Base-by-base conservation (phyloP, 768 basidiomycete species). In the Boletus eberwhitei region DNA sequence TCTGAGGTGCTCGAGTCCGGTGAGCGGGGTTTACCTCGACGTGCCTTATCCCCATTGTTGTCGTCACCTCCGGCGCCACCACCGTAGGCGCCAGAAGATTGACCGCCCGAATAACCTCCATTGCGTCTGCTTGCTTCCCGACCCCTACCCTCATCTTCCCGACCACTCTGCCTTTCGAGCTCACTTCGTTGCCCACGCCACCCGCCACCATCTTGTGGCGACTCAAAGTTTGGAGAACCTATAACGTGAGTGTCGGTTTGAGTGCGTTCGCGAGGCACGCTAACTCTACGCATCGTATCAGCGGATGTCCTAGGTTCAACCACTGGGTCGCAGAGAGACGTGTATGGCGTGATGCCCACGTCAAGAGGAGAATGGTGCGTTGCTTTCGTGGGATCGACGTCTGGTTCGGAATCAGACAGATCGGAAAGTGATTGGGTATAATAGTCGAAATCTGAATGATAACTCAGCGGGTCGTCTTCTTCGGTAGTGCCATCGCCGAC, bases 241-340 rank as follows among this genome's bases (percentile, higher is more conserved):
- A 44, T 36, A 39, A 19, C 5, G 26, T 13, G 53, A 24, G 40
- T 11, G 40, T 36, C 26, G 11, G 38, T 21, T 31, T 37, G 58
- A 12, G 38, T 16, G 37, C 5, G 55, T 32, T 61, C 29, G 14
- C 37, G 44, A 31, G 54, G 52, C 0, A 36, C 31, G 34, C 41
- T 52, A 12, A 41, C 13, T 41, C 32, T 54, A 26, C 45, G 64
- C 69, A 71, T 70, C 0, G 64, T 59, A 38, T 73, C 79, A 26
- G 71, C 71, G 31, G 80, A 78, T 14, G 77, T 75, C n/a, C 75
- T 73, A n/a, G 79, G 73, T 55, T 77, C 66, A 21, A 71, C 62
- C 22, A 48, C 60, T 8, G 63, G 55, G 51, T 58, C 47, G 59
- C 61, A 57, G 48, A 68, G 34, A 41, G 70, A 67, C 12, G 35